Percentiles rank a stretch among this genome's conserved stretches.
phyloP scores from a whole-genome alignment of 2,329 filamentous ascomycete genomes.

The Ceratocystiopsis sp. region DNA sequence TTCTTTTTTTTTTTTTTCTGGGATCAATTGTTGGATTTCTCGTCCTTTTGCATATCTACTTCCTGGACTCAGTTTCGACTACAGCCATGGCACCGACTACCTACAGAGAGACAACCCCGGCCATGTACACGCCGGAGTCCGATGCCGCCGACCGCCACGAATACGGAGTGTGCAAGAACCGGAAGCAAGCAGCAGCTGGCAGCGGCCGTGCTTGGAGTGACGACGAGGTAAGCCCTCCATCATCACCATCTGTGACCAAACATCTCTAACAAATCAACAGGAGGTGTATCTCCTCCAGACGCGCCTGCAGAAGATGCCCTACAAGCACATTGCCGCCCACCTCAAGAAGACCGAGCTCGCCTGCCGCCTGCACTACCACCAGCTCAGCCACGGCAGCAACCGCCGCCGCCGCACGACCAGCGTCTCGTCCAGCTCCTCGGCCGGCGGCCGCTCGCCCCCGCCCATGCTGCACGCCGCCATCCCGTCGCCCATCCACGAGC shows the following conservation, averaged over 20 bases:
- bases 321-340: conserved; percentile 75
- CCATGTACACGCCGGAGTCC: conserved; percentile 31
- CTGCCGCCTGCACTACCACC: conserved; percentile 75
- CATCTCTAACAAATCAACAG: conserved; percentile 54
- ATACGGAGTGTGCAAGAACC: conserved; percentile 44
- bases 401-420: conserved; percentile 62
- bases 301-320: conserved; percentile 74
- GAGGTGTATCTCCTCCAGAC: conserved; percentile 73
- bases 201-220: conserved; percentile 73
- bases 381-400: conserved; percentile 67
- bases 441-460: conserved; percentile 31
- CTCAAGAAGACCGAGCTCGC: conserved; percentile 78
- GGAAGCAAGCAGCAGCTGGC: conserved; percentile 52
- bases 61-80: conserved; percentile 1
- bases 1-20: background rate
- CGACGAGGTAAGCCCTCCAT: conserved; percentile 47
- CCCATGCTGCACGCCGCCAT: conserved; percentile 29
- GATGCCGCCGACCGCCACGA: conserved; percentile 41
- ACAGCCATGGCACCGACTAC: conserved; percentile 31
- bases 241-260: too few species aligned
- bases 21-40: background rate
- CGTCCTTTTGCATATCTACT: conserved; percentile 4
- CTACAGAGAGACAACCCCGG: conserved; percentile 24
- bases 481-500: conserved; percentile 33
- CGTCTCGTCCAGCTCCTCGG: conserved; percentile 46